Conservation (phyloP, 371 early-diverging fungal species). For the Syncephalastrum sp. region DNA sequence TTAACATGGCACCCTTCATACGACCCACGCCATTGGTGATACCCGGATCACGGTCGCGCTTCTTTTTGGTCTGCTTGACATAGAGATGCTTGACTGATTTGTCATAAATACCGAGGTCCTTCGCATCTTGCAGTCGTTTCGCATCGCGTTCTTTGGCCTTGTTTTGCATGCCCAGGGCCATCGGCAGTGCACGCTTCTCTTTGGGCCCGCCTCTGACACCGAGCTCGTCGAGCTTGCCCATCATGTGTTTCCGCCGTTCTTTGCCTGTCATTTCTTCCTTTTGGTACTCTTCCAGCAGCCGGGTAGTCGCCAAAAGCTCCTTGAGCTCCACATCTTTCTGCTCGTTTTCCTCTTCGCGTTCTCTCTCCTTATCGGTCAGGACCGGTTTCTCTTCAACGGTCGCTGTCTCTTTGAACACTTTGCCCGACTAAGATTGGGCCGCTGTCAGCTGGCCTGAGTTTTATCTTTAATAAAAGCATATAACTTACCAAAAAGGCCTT, state of each 20-base stretch:
- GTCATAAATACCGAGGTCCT: constrained; percentile 45
- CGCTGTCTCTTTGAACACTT: constrained; percentile 22
- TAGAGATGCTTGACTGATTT: constrained; percentile 45
- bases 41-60: constrained; percentile 41
- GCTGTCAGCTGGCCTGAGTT: background rate
- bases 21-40: constrained; percentile 44
- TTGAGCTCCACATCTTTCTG: constrained; percentile 41
- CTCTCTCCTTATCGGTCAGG: constrained; percentile 22
- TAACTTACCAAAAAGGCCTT: constrained; percentile 41
- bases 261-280: constrained; percentile 45
- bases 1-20: constrained; percentile 45
- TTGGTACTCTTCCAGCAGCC: constrained; percentile 44
- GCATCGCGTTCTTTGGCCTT: constrained; percentile 31
- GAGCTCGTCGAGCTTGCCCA: constrained; percentile 39
- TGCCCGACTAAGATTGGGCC: constrained; percentile 25
- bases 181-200: constrained; percentile 19
- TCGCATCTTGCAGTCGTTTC: constrained; percentile 41
- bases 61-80: constrained; percentile 28
- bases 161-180: constrained; percentile 31
- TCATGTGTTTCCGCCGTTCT: constrained; percentile 39
- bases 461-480: background rate
- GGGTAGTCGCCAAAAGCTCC: constrained; percentile 36
- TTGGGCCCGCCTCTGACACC: constrained; percentile 27
- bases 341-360: constrained; percentile 40
- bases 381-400: background rate